Evolutionary conservation across 2,329 filamentous ascomycete species (phyloP).

Genomic region (Fusarium haematococcum): DNA sequence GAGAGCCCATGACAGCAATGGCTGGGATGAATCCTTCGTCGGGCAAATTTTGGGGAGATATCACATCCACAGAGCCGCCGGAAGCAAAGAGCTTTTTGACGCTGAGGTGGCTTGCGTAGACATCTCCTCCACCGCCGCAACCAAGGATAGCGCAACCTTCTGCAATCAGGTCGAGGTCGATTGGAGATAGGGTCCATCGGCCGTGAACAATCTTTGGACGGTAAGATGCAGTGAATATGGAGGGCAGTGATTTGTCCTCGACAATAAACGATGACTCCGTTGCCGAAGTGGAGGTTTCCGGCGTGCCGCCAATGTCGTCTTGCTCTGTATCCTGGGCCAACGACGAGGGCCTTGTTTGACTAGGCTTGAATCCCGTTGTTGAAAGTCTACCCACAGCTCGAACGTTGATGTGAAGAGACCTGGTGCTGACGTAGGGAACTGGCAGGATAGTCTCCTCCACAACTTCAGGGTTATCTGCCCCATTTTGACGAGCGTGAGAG

Average conservation of each 20-base stretch:
- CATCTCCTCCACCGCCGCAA: background rate
- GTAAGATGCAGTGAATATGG: background rate
- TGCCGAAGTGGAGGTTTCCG: background rate
- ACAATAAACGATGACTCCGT: background rate
- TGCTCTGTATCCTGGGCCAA: background rate
- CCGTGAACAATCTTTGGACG: background rate
- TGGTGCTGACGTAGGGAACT: background rate
- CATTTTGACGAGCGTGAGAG: background rate
- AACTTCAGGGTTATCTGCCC: background rate
- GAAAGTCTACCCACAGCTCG: background rate
- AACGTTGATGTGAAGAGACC: background rate
- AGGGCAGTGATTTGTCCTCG: background rate
- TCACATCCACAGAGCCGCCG: background rate
- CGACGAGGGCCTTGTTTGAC: rapidly evolving
- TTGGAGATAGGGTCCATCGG: background rate
- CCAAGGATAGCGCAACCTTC: background rate
- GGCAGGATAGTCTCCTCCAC: background rate
- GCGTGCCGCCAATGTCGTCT: rapidly evolving
- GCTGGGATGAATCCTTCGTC: background rate
- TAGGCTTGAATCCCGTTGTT: background rate
- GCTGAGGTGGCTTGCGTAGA: background rate
- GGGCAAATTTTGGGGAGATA: background rate
- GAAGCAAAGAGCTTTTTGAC: background rate
- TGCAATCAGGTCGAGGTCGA: background rate
- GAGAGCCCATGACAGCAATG: conserved; percentile 25